Evolutionary conservation across 306 rosid species (phyloP), one percentile per base, ranked within the genome.

Genomic region (Casuarina equisetifolia): DNA sequence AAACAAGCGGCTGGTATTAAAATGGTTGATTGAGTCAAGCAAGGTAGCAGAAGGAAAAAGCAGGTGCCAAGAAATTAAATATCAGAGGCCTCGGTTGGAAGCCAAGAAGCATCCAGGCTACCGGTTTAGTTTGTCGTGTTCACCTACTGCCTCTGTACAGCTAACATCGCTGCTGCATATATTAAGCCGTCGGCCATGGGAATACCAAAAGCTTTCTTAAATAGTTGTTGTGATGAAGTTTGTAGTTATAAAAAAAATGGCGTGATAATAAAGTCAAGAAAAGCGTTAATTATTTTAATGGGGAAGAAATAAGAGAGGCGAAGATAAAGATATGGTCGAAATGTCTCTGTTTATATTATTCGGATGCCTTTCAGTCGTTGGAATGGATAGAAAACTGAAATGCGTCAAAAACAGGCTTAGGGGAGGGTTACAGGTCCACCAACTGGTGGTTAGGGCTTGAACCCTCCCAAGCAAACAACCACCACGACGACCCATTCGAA

Each of bases 371-470:
- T 20, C 8, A 32, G 63, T 57, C 63, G 63, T 57, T 58, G 64
- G 64, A 8, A 58, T 15, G 35, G 3, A 58, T 19, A 32, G 9
- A 3, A 40, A 4, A 6, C 4, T 53, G 16, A 70, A 58, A 88
- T 85, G 88, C 83, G 73, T 88, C 85, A 84, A 90, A 87, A 76
- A 84, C 72, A 78, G 85, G 90, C 72, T 91, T 85, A 88, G 79
- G 74, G 59, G 80, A 83, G 82, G 84, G 85, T 82, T 86, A 84
- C 80, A 85, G 92, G 88, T 92, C 89, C 81, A 92, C 96, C 97
- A 81, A 90, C 94, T 90, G 91, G 97, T 91, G 79, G 98, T 90
- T 90, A 84, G 82, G 86, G 73, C 84, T 84, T 81, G 82, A 89
- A 82, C 88, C 86, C 83, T 82, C 82, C 84, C 82, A 90, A 90